Conservation (phyloP, 805 yeast species). For the Pichia gijzeniarum region DNA sequence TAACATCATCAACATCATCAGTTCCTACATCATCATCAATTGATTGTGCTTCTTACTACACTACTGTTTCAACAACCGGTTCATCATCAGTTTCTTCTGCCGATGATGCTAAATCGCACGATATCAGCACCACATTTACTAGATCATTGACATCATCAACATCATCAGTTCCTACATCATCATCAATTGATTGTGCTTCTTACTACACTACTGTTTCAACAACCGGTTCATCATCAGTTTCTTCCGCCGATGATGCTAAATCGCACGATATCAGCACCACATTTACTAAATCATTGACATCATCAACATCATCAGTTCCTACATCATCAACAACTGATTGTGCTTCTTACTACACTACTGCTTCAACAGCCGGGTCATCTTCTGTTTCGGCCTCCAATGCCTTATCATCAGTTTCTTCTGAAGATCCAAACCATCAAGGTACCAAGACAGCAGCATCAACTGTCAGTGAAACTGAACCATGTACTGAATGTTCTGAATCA, state of each 20-base stretch:
- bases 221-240: not conserved
- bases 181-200: not conserved
- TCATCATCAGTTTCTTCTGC: not conserved
- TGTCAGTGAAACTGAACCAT: not conserved
- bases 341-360: not conserved
- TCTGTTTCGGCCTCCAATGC: not conserved
- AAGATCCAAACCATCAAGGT: too few relatives aligned
- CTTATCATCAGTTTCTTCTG: too few relatives aligned
- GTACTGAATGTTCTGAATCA: not conserved
- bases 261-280: too few relatives aligned
- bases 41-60: too few relatives aligned
- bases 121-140: too few relatives aligned
- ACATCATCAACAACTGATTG: not conserved
- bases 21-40: not conserved
- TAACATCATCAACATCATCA: not conserved
- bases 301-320: not conserved
- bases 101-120: too few relatives aligned
- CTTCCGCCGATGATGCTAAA: too few relatives aligned
- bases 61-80: too few relatives aligned
- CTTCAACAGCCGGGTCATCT: constrained; percentile 1
- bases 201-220: not conserved
- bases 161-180: not conserved
- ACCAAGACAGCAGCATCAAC: not conserved
- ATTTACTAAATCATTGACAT: too few relatives aligned
- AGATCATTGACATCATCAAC: not conserved